These are phyloP conservation scores for Coemansia sp. DNA, from an alignment of 192 early-diverging fungal genomes.

Conservation along the genomic window DNA sequence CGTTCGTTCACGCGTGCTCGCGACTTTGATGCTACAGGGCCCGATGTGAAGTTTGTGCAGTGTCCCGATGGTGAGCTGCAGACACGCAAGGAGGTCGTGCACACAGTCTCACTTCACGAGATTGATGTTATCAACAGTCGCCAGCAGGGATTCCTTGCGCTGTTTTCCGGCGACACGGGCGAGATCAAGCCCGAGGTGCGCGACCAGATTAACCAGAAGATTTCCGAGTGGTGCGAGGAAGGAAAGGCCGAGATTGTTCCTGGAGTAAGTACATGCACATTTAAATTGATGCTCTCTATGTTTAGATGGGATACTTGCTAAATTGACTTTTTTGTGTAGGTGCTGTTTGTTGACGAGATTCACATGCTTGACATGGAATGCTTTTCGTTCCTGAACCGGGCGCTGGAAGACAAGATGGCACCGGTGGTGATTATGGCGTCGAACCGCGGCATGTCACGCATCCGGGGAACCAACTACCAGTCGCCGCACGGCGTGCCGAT, in stretches of 20 bases:
- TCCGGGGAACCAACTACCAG: slow-evolving; percentile 94
- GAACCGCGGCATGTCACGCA: slow-evolving; percentile 92
- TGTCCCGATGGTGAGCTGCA: slow-evolving; percentile 99
- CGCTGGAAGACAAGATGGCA: slow-evolving; percentile 93
- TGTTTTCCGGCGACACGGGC: slow-evolving; percentile 96
- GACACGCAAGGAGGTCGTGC: slow-evolving; percentile 94
- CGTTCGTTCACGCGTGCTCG: slow-evolving; percentile 95
- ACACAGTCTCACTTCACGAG: slow-evolving; percentile 98
- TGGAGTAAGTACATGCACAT: slow-evolving; percentile 58
- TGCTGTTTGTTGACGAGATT: slow-evolving; percentile 98
- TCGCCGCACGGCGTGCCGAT: slow-evolving; percentile 97
- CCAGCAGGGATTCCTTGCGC: slow-evolving; percentile 93
- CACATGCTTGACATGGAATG: slow-evolving; percentile 99
- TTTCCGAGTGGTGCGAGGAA: slow-evolving; percentile 97
- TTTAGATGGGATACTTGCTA: neutral
- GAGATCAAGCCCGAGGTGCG: slow-evolving; percentile 97
- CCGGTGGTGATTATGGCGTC: slow-evolving; percentile 99
- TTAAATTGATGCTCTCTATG: neutral
- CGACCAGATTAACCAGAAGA: slow-evolving; percentile 96
- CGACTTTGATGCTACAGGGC: slow-evolving; percentile 97
- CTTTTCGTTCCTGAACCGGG: slow-evolving; percentile 97
- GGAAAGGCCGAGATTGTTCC: slow-evolving; percentile 98
- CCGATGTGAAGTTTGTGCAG: slow-evolving; percentile 96
- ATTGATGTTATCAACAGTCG: slow-evolving; percentile 98
- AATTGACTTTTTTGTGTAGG: slow-evolving; percentile 6